Base-by-base conservation (phyloP, 208 protist genomes). In the Herpetomonas muscarum region DNA sequence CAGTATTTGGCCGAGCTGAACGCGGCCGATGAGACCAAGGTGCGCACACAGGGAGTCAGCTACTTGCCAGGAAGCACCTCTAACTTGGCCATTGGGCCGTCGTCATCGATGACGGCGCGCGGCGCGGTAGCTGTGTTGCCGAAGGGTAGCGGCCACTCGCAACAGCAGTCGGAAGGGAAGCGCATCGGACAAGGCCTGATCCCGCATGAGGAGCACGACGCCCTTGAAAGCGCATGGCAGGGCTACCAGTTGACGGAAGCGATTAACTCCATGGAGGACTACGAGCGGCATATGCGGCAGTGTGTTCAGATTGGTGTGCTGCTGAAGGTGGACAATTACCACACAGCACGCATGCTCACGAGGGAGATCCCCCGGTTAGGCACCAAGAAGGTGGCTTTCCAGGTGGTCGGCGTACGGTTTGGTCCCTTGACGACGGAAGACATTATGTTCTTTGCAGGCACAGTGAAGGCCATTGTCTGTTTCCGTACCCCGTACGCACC, bases 301-400 rank as follows among this genome's bases (percentile, higher is more conserved):
- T 90, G 85, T 66, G 66, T 86, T 12, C 85, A 95, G 28, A 62
- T 95, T 7, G 85, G 85, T 44, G 77, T 95, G 50, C 70, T 95
- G 44, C 69, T 95, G 21, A 93, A 93, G 52, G 89, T 95, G 32
- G 89, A 95, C 64, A 82, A 76, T 25, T 95, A 85, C 80, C 85
- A 95, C 61, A 90, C 72, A 17, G 86, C 79, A 28, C 77, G 89
- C 37, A 81, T 95, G 78, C 67, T 95, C 7, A 47, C 61, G 44
- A 79, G 89, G 30, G 83, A 93, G 51, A 47, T 83, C n/a, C 47
- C 57, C 13, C 74, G 81, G 0, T 67, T 85, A 17, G 83, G 82
- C 13, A 95, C 89, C 19, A 57, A 71, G 13, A 80, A 81, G 31
- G 72, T 95, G 1, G 61, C 57, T 30, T 87, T 93, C 70, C 67